Base-by-base conservation (phyloP, 352 stramenopile species). In the Globisporangium iwayamae region DNA sequence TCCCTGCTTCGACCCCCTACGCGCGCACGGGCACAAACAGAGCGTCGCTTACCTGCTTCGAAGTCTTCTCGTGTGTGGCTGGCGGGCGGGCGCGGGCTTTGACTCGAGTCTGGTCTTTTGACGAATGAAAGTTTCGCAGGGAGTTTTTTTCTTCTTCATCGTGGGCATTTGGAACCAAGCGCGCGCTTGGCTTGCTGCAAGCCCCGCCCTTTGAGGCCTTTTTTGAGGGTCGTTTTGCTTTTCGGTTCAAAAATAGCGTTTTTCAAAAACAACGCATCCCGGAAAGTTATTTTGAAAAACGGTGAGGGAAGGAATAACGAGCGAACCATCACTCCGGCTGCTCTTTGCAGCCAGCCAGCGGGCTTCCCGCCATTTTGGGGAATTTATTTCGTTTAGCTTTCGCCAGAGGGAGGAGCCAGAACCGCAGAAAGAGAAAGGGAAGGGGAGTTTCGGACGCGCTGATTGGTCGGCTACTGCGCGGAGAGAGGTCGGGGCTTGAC, bases 41-140 rank as follows among this genome's bases (percentile, higher is more conserved):
- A 30, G 20, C 3, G 34, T 51, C 25, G 25, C 63, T 67, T 69
- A 89, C 79, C 78, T 87, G 72, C 74, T 74, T 69, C 39, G 32
- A 50, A 53, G 67, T 66, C 73, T 71, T 73, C 65, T 77, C 51
- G 57, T 56, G 57, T 41, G 53, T 55, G 68, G 73, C 69, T 89
- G 74, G 80, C 75, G 89, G 80, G 81, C 73, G 85, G 76, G 72
- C 74, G 79, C 75, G 73, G 70, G 77, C 75, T 92, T 75, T 90
- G 77, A 74, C 77, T 81, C 63, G 74, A 90, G 73, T 82, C 67
- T 69, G 76, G 83, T 87, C 74, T 93, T 93, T 93, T 93, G 80
- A 68, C 82, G 80, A 93, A 93, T 93, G 84, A 91, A 88, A 81
- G 45, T 82, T 74, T 77, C 68, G 45, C 69, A 70, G 62, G 48